Percentiles rank a stretch among this genome's conserved stretches.
phyloP scores from a whole-genome alignment of 768 basidiomycete genomes.

The Pleurotus tuber-regium region DNA sequence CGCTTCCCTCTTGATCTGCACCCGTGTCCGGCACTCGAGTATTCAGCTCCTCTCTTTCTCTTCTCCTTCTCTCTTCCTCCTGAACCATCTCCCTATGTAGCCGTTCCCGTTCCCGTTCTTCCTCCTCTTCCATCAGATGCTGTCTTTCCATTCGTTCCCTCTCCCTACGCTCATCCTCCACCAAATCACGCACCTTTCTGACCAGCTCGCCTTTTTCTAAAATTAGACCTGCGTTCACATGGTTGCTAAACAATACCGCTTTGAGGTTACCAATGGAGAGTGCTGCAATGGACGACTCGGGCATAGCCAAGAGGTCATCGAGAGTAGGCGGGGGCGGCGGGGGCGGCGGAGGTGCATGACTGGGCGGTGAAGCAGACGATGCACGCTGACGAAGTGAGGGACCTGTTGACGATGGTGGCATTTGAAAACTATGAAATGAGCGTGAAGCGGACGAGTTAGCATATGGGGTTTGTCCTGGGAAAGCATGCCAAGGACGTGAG shows the following conservation, averaged over 20 bases:
- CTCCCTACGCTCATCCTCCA: constrained; percentile 62
- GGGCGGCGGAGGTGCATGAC: constrained; percentile 23
- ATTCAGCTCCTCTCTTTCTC: constrained; percentile 19
- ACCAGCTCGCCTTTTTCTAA: constrained; percentile 91
- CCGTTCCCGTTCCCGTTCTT: constrained; percentile 35
- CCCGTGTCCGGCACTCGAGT: constrained; percentile 18
- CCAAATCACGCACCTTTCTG: constrained; percentile 56
- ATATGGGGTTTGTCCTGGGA: constrained; percentile 9
- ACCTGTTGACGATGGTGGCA: constrained; percentile 12
- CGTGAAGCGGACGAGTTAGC: constrained; percentile 18
- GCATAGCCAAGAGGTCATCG: constrained; percentile 64
- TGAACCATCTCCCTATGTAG: constrained; percentile 29
- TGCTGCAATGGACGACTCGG: constrained; percentile 48
- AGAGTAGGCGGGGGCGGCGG: constrained; percentile 57
- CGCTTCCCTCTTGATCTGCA: constrained; percentile 1
- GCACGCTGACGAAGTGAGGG: constrained; percentile 41
- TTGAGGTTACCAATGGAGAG: constrained; percentile 77
- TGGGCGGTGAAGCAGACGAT: constrained; percentile 28
- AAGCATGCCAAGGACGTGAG: constrained; percentile 1
- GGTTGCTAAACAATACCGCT: constrained; percentile 75
- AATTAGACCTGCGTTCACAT: constrained; percentile 71
- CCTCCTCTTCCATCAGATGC: constrained; percentile 45
- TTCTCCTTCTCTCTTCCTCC: constrained; percentile 28
- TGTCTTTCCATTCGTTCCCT: constrained; percentile 44
- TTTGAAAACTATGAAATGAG: constrained; percentile 19